Base-by-base conservation (phyloP, 2,329 filamentous ascomycete genomes). In the Beauveria pseudobassiana region DNA sequence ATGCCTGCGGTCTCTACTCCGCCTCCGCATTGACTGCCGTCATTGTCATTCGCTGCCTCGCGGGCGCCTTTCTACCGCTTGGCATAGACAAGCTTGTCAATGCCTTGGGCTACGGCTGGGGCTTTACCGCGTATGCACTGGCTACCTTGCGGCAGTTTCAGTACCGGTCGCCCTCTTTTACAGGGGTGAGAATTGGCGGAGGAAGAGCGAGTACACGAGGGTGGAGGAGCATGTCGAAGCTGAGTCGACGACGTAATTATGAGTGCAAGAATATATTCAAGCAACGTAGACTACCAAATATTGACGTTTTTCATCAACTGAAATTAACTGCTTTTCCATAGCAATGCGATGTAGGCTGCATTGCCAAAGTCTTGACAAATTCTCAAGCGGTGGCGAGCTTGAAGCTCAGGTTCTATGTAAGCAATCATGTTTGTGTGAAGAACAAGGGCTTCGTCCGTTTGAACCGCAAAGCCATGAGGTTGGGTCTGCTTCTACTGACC, bases 11-110 rank as follows among this genome's bases (percentile, higher is more conserved):
- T 20, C 20, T 59, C 5, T 62, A 59, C 9, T 59, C 63, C 5
- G 63, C 63, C 4, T 64, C 63, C 1, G 63, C 63, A 3, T 28
- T 64, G 24, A 60, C 63, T 3, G 63, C 51, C 3, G 59, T 59
- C 45, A 62, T 64, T 22, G 61, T 64, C 28, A 49, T 92, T 71
- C 89, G 89, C 65, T 98, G 98, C 78, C 91, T 93, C 67, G 93
- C 93, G 70, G 93, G 95, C 73, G 93, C 95, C 66, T 98, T 98
- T 77, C 87, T 98, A 43, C 95, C 95, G 69, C 93, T 98, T 46
- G 95, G 93, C 71, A 98, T 98, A 73, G 96, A 96, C 84, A 96
- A 74, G 61, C 77, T 74, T 18, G 98, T 98, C 38, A 60, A 51
- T n/a, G 22, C 10, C 7, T 8, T 60, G 38, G 57, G 57, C 38